Evolutionary conservation across 1,284 basidiomycete genomes (phyloP), one percentile per base, ranked within the genome.

Genomic region (Ustilago sp.): DNA sequence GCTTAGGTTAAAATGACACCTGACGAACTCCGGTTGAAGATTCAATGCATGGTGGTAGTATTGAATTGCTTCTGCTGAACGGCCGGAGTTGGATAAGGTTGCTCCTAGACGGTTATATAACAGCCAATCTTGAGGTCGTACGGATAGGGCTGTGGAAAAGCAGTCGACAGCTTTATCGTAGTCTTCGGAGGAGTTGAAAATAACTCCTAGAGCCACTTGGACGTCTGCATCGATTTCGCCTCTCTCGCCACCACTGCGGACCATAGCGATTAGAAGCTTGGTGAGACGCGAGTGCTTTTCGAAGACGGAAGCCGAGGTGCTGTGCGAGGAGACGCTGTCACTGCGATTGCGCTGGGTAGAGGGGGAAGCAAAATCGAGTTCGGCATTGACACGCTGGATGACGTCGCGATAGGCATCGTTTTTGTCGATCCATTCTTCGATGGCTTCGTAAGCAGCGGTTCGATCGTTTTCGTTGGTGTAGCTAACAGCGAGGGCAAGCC

Each of bases 51-150:
- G 91, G 83, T 92, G 91, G 87, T 99, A 99, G 87, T 94, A 98
- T 75, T 92, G 88, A 17, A 98, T 89, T 9, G 97, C 95, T 72
- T 94, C 91, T 48, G 91, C 90, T 19, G 93, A 91, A 57, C 90
- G 89, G 0, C 96, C 95, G 15, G 81, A 84, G 70, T 99, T 99
- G 53, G 95, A 95, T 84, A 98, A 91, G 2, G 95, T 98, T 17
- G 96, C 96, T 15, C 96, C 96, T 32, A 98, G 93, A 31, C 96
- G 91, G 86, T 99, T 99, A 87, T 95, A 98, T 72, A 99, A 87
- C 54, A 96, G 88, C 93, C 94, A 98, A 84, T 99, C 96, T 72
- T 94, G 91, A 1, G 95, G 96, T 64, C 94, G 90, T 55, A 94
- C 92, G 19, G 91, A 91, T 65, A 99, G 88, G 0, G 97, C 96